phyloP scores from a whole-genome alignment of 73 alveolate species.

The Effrenium voratum region DNA sequence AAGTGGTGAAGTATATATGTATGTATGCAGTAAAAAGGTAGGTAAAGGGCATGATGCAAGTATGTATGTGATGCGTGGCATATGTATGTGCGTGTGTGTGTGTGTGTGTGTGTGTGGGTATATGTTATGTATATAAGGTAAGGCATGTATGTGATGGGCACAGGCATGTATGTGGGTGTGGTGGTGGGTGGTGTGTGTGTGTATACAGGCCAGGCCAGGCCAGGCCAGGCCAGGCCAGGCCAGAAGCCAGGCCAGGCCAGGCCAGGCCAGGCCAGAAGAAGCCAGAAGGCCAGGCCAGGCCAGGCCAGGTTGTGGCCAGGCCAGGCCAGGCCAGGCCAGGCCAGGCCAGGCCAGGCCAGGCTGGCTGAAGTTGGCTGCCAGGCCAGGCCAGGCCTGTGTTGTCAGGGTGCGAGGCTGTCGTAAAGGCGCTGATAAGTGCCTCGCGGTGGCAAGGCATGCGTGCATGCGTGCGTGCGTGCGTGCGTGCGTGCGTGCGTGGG shows the following conservation, averaged over 20 bases:
- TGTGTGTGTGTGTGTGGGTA: neutral
- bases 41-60: no score
- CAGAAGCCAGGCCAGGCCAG: no score
- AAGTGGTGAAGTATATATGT: neutral
- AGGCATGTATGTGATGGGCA: no score
- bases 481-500: neutral
- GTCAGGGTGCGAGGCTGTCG: no score
- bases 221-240: no score
- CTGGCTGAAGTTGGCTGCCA: neutral
- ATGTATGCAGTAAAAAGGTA: neutral
- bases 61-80: neutral
- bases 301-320: no score
- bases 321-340: no score
- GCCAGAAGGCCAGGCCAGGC: no score
- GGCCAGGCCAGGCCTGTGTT: neutral
- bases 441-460: neutral
- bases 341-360: no score
- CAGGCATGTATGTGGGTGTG: neutral
- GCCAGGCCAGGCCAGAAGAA: no score
- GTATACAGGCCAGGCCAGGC: no score
- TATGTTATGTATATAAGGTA: neutral
- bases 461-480: neutral
- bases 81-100: neutral
- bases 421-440: no score
- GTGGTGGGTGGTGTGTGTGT: neutral